These are phyloP conservation scores for Neopestalotiopsis clavispora DNA, from an alignment of 2,329 filamentous ascomycete genomes.

Conservation along the genomic window DNA sequence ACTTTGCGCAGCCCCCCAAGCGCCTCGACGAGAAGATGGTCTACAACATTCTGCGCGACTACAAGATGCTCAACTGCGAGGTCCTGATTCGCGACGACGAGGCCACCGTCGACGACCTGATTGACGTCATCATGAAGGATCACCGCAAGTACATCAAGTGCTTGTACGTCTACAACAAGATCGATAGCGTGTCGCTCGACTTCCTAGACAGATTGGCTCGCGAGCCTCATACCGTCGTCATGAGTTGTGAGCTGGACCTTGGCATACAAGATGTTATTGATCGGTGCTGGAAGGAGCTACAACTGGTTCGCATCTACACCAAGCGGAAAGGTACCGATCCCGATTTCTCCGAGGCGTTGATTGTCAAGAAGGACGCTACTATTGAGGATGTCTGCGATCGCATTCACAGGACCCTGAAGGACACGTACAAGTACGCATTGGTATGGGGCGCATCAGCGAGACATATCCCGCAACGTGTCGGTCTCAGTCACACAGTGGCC, in stretches of 20 bases:
- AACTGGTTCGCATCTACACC: constrained; percentile 91
- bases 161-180: constrained; percentile 99
- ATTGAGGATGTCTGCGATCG: constrained; percentile 98
- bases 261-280: constrained; percentile 94
- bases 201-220: constrained; percentile 91
- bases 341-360: constrained; percentile 88
- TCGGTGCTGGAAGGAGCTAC: constrained; percentile 90
- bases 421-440: constrained; percentile 97
- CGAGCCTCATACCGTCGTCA: constrained; percentile 93
- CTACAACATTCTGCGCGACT: constrained; percentile 95
- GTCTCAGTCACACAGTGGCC: constrained; percentile 78
- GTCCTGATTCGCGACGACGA: constrained; percentile 94
- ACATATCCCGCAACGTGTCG: constrained; percentile 93
- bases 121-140: constrained; percentile 99
- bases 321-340: constrained; percentile 94
- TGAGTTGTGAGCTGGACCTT: constrained; percentile 95
- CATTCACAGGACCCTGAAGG: constrained; percentile 92
- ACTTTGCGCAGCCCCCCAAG: constrained; percentile 88
- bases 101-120: constrained; percentile 96
- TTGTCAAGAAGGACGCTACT: constrained; percentile 84
- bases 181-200: constrained; percentile 91
- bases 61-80: constrained; percentile 98
- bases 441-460: constrained; percentile 97
- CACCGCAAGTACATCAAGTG: constrained; percentile 96
- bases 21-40: constrained; percentile 96